phyloP scores from a whole-genome alignment of 148 eudicot genomes.

The Silene conica region DNA sequence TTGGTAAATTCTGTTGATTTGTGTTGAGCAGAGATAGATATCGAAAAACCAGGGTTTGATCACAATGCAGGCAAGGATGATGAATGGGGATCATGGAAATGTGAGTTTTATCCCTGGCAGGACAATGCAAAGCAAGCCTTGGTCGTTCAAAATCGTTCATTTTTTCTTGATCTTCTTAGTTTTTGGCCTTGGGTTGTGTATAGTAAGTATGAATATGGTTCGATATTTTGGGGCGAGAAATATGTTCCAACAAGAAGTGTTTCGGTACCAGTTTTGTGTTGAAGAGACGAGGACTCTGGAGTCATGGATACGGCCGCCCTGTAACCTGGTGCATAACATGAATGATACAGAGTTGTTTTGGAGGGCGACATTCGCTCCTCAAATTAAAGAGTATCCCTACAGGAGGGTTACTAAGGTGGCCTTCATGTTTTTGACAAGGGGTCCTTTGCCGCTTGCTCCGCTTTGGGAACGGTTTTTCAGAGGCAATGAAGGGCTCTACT shows the following conservation, averaged over 20 bases:
- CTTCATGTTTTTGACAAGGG: slow-evolving; percentile 47
- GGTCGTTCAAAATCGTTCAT: slow-evolving; percentile 35
- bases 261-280: slow-evolving; percentile 18
- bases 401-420: slow-evolving; percentile 44
- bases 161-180: slow-evolving; percentile 33
- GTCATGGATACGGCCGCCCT: slow-evolving; percentile 36
- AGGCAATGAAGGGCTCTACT: slow-evolving; percentile 36
- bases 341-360: slow-evolving; percentile 46
- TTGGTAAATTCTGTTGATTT: slow-evolving; percentile 1
- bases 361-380: slow-evolving; percentile 47
- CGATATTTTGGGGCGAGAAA: slow-evolving; percentile 24
- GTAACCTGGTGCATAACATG: slow-evolving; percentile 38
- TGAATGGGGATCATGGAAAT: slow-evolving; percentile 30
- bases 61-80: slow-evolving; percentile 29
- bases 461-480: slow-evolving; percentile 44
- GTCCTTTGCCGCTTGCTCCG: slow-evolving; percentile 44
- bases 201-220: slow-evolving; percentile 37
- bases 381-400: slow-evolving; percentile 36
- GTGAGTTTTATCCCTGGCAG: slow-evolving; percentile 15
- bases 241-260: slow-evolving; percentile 10
- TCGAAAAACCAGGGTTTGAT: background rate
- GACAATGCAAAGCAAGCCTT: slow-evolving; percentile 22
- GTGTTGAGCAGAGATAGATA: background rate
- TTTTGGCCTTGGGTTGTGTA: slow-evolving; percentile 36
- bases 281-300: slow-evolving; percentile 24